Evolutionary conservation across 495 filamentous ascomycete species (phyloP).

Genomic region (Podospora bellae-mahoneyi): DNA sequence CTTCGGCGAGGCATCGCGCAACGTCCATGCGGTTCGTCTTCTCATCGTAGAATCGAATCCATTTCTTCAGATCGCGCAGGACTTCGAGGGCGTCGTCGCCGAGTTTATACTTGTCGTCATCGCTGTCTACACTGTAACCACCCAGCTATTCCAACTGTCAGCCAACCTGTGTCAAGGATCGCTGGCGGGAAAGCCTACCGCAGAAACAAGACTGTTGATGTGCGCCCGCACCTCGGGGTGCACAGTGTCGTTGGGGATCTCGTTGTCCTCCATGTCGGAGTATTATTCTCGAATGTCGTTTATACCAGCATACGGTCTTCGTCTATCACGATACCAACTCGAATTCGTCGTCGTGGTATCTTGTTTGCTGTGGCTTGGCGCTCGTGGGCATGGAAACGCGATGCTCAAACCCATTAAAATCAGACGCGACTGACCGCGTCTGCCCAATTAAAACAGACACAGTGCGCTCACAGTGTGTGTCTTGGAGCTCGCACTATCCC

Average conservation of each 20-base stretch:
- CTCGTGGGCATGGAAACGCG: neutral
- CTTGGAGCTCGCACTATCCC: neutral
- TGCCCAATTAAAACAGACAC: neutral
- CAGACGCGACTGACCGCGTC: neutral
- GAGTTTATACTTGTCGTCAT: constrained; percentile 76
- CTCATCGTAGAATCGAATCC: constrained; percentile 92
- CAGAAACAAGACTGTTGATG: constrained; percentile 86
- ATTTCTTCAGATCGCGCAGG: constrained; percentile 87
- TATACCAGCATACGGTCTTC: constrained; percentile 13
- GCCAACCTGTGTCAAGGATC: neutral
- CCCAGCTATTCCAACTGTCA: constrained; percentile 60
- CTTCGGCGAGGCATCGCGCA: constrained; percentile 85
- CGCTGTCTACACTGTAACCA: constrained; percentile 69
- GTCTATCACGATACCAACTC: neutral
- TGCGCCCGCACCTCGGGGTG: constrained; percentile 88
- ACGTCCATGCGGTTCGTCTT: constrained; percentile 94
- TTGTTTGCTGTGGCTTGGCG: neutral
- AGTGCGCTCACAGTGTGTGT: neutral
- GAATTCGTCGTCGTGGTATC: neutral
- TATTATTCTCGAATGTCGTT: constrained; percentile 17
- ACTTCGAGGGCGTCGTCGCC: constrained; percentile 92
- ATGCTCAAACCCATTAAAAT: constrained; percentile 1
- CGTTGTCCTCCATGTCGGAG: constrained; percentile 48
- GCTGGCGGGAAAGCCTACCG: constrained; percentile 55
- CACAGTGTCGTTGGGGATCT: constrained; percentile 54